Evolutionary conservation across 1,139 yeast species (phyloP), one percentile per base, ranked within the genome.

Genomic region (Arxiozyma slooffiae): DNA sequence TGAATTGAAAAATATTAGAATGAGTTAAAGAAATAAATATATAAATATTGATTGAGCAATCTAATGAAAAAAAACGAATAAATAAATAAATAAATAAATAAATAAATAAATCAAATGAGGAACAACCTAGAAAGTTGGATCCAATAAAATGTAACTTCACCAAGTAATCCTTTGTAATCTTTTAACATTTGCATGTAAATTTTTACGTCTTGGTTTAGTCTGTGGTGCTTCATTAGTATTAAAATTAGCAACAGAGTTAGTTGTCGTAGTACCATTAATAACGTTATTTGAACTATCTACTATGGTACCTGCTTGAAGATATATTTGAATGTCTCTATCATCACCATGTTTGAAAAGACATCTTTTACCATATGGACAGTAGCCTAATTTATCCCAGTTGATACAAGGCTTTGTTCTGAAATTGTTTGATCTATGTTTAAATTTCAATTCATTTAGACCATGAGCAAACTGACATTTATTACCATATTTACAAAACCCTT

Each of bases 381-480:
- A 73, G 22, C 96, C 96, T 51, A 76, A 78, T 64, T 83, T 84
- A 41, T 81, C 65, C 96, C 96, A 89, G 68, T 89, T 89, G 57
- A 81, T 84, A 70, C 97, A 89, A 22, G 94, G 87, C 70, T 88
- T 89, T 26, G 96, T 85, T 65, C 96, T 80, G 85, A 94, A 89
- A 64, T 88, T 89, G 53, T 85, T 80, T 17, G 92, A 85, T 53
- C 95, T 77, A 55, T 81, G 84, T 48, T 87, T 81, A 20, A 68
- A 62, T 66, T 87, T 86, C 60, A 89, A 73, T 66, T 89, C 97
- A 52, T 77, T 71, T 43, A 78, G 75, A 22, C 97, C 97, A 62
- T 89, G 97, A 8, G 97, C 97, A 75, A 89, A 89, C 70, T 89
- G 97, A 66, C 97, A 89, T 70, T 89, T 89, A 58, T 78, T 77